Evolutionary conservation across 2,329 filamentous ascomycete genomes (phyloP).

Genomic region (Aspergillus unguis): DNA sequence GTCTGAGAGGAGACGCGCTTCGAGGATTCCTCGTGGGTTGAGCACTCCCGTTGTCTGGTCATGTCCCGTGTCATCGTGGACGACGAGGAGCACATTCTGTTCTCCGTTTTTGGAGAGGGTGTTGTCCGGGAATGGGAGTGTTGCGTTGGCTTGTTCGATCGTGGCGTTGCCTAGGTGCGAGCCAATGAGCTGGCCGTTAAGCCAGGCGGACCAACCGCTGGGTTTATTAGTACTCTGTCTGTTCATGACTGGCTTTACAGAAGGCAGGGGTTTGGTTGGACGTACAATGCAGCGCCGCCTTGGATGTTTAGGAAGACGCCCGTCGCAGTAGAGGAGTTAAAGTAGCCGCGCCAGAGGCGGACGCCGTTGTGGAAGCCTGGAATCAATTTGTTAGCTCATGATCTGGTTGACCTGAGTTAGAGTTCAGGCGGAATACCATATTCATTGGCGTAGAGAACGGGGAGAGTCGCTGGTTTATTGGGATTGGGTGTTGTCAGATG

Average conservation of each 20-base stretch:
- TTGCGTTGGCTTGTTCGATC: slow-evolving; percentile 24
- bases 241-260: not conserved
- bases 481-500: slow-evolving; percentile 43
- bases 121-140: slow-evolving; percentile 51
- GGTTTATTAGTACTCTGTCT: not conserved
- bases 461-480: slow-evolving; percentile 41
- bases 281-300: slow-evolving; percentile 51
- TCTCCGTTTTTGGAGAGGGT: slow-evolving; percentile 49
- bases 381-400: not conserved
- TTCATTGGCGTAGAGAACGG: slow-evolving; percentile 48
- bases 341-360: slow-evolving; percentile 47
- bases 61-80: slow-evolving; percentile 53
- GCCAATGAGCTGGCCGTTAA: slow-evolving; percentile 57
- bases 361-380: slow-evolving; percentile 43
- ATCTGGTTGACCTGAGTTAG: not conserved
- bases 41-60: slow-evolving; percentile 29
- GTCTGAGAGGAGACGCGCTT: slow-evolving; percentile 44
- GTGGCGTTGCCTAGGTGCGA: slow-evolving; percentile 49
- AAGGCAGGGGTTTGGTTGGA: not conserved
- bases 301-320: slow-evolving; percentile 50
- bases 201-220: slow-evolving; percentile 55
- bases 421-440: slow-evolving; percentile 29
- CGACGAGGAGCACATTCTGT: slow-evolving; percentile 55
- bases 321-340: slow-evolving; percentile 32
- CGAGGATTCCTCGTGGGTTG: slow-evolving; percentile 36